phyloP scores from a whole-genome alignment of 2,329 filamentous ascomycete species.

The Colletotrichum sp. region DNA sequence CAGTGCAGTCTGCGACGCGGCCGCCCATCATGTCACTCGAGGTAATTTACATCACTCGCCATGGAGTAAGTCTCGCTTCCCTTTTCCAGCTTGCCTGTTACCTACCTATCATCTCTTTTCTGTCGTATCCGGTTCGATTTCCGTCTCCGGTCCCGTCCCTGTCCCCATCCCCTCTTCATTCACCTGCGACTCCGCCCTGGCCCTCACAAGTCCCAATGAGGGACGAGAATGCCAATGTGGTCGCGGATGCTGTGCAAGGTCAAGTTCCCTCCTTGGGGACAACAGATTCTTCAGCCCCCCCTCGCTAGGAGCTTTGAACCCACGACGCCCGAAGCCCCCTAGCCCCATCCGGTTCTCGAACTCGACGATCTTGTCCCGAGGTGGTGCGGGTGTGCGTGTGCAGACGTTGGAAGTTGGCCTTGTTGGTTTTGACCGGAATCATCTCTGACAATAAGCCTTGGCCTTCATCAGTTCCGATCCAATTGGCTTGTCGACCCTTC shows the following conservation, averaged over 20 bases:
- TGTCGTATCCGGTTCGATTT: conserved; percentile 5
- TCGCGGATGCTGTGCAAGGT: neutral
- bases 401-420: neutral
- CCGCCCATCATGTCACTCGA: conserved; percentile 63
- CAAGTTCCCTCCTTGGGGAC: neutral
- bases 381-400: neutral
- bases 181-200: neutral
- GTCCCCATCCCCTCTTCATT: neutral
- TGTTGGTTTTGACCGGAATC: neutral
- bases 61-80: conserved; percentile 65
- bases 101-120: neutral
- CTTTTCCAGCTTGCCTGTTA: neutral
- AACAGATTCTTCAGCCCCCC: neutral
- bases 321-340: neutral
- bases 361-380: neutral
- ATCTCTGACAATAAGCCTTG: conserved; percentile 15
- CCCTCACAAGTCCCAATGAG: neutral
- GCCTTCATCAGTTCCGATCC: conserved; percentile 73
- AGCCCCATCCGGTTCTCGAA: neutral
- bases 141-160: conserved; percentile 12
- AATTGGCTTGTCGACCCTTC: conserved; percentile 85
- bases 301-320: neutral
- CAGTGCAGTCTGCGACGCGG: neutral
- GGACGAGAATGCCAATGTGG: neutral
- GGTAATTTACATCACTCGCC: conserved; percentile 75